These are phyloP conservation scores for Rhamnella rubrinervis DNA, from an alignment of 331 rosid genomes.

Conservation along the genomic window DNA sequence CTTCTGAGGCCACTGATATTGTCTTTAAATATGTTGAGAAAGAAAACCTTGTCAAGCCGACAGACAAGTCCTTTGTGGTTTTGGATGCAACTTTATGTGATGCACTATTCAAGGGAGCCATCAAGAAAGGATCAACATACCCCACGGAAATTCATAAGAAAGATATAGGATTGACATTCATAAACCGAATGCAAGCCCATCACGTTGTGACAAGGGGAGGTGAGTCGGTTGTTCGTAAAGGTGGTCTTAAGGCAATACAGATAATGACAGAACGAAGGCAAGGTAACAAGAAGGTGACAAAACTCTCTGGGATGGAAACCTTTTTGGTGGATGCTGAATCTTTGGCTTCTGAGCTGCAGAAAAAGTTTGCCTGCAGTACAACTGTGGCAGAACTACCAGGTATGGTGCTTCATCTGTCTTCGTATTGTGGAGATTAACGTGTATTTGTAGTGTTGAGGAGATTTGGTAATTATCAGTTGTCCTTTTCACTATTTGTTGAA, in stretches of 20 bases:
- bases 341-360: slow-evolving; percentile 90
- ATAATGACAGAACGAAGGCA: slow-evolving; percentile 85
- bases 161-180: slow-evolving; percentile 71
- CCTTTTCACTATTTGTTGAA: neutral
- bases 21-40: slow-evolving; percentile 72
- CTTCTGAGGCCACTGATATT: slow-evolving; percentile 73
- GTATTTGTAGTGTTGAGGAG: neutral
- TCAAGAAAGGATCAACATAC: slow-evolving; percentile 80
- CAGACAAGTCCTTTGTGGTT: slow-evolving; percentile 55
- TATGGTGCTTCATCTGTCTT: slow-evolving; percentile 18
- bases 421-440: too few relatives aligned
- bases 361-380: slow-evolving; percentile 96
- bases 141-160: slow-evolving; percentile 89
- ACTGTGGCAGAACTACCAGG: slow-evolving; percentile 86
- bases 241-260: slow-evolving; percentile 79
- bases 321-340: slow-evolving; percentile 86
- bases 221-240: slow-evolving; percentile 85
- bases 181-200: slow-evolving; percentile 87
- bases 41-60: slow-evolving; percentile 73
- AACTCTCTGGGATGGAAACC: slow-evolving; percentile 76
- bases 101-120: slow-evolving; percentile 80
- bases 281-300: slow-evolving; percentile 95
- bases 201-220: slow-evolving; percentile 80
- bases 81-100: slow-evolving; percentile 76
- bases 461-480: neutral